Evolutionary conservation across 129 eudicot genomes (phyloP), one percentile per base, ranked within the genome.

Genomic region (Sambucus nigra): DNA sequence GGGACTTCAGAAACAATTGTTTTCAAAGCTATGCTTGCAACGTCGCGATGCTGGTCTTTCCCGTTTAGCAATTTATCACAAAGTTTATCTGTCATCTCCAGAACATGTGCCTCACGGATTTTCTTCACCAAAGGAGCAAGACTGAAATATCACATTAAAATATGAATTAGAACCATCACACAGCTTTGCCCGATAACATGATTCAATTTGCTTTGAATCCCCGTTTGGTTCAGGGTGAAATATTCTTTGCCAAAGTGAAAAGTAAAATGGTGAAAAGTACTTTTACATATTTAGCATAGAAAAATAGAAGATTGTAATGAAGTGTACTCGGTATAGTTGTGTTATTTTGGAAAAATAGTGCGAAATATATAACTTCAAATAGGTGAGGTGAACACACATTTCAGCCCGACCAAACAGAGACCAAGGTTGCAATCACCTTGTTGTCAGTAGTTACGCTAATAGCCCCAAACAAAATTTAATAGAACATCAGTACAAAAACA

Each of bases 11-110:
- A 72, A 56, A 92, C 73, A 72, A 92, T 77, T 23, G 99, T 92
- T 87, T 86, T 92, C 73, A 92, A 59, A 53, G 99, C 99, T 61
- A 92, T 92, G 82, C 96, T 86, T 38, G 99, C 94, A 67, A 86
- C 84, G 57, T 92, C 96, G 10, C 87, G 96, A 71, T 92, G 81
- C 64, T 82, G 96, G 32, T 86, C 99, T 73, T 92, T 92, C 39
- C 88, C 94, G 62, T 92, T 92, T 42, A 92, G 77, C 62, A 92
- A 64, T 50, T 92, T 92, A 57, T 77, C 87, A 68, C 96, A 86
- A 55, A 92, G 96, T 71, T 75, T 92, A 62, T 72, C 55, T 19
- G 94, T 59, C 94, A 92, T 92, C 51, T 86, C 95, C 60, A 92
- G 64, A 17, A 92, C 85, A 55, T 79, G 95, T 54, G 65, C 73